A percentile compares a stretch with the other conserved stretches of the same genome.
Conservation (phyloP, 495 filamentous ascomycete genomes). For the Alectoria sarmentosa region DNA sequence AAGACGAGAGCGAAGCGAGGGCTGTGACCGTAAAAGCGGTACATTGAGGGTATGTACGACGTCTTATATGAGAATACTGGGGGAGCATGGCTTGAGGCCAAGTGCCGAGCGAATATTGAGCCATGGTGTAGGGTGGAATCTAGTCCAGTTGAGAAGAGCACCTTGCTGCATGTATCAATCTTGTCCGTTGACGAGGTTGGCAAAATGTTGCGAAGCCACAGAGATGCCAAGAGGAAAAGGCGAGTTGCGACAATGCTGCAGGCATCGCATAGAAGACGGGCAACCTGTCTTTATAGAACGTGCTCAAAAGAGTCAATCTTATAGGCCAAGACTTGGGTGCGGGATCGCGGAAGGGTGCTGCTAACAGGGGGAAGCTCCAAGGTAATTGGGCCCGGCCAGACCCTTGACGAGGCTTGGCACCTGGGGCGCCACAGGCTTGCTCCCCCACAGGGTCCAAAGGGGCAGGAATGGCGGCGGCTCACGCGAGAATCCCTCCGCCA, state of each 20-base stretch:
- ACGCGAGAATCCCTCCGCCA: too few species aligned
- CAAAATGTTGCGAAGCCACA: constrained; percentile 1
- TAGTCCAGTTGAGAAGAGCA: background rate
- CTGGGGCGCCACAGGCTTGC: background rate
- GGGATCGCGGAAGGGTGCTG: background rate
- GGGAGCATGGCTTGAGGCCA: background rate
- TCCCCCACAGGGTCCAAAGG: too few species aligned
- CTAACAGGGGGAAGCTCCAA: background rate
- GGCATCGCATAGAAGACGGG: background rate
- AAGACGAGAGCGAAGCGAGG: background rate
- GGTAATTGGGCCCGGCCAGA: too few species aligned
- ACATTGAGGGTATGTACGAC: background rate
- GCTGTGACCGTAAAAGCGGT: background rate
- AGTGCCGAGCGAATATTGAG: background rate
- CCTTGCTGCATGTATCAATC: background rate
- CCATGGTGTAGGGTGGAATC: background rate
- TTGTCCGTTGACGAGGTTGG: background rate
- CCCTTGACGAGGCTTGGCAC: background rate
- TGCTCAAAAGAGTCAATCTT: background rate
- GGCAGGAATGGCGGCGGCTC: too few species aligned
- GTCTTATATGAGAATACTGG: background rate
- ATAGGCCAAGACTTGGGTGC: background rate
- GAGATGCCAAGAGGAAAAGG: constrained; percentile 2
- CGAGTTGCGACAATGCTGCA: background rate
- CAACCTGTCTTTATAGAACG: constrained; percentile 4